These are phyloP conservation scores for Didymella keratinophila DNA, from an alignment of 2,329 filamentous ascomycete genomes.

Conservation along the genomic window DNA sequence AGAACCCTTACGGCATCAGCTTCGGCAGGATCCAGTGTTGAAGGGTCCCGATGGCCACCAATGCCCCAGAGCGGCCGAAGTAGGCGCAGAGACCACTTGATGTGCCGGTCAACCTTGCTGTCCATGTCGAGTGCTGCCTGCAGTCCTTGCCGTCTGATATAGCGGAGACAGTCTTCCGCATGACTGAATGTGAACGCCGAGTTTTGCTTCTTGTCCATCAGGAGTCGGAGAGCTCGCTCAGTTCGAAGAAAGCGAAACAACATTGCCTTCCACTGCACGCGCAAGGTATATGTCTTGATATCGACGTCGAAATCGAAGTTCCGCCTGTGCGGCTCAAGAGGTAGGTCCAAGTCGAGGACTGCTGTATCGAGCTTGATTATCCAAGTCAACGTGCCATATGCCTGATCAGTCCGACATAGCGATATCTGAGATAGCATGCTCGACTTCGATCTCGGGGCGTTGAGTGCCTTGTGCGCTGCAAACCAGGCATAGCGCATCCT, in stretches of 20 bases:
- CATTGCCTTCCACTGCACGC: slow-evolving; percentile 36
- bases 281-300: slow-evolving; percentile 12
- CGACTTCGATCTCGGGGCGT: not conserved
- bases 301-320: slow-evolving; percentile 23
- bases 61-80: slow-evolving; percentile 37
- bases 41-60: slow-evolving; percentile 15
- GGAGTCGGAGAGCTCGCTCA: slow-evolving; percentile 28
- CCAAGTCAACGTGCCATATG: slow-evolving; percentile 35
- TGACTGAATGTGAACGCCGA: slow-evolving; percentile 32
- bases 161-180: slow-evolving; percentile 41
- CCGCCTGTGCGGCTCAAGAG: slow-evolving; percentile 15
- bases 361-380: slow-evolving; percentile 37
- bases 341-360: slow-evolving; percentile 37
- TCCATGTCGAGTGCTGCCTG: slow-evolving; percentile 25
- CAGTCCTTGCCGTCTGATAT: slow-evolving; percentile 36
- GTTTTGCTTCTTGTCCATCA: slow-evolving; percentile 32
- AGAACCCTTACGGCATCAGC: slow-evolving; percentile 28
- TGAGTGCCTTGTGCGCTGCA: not conserved
- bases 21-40: slow-evolving; percentile 28
- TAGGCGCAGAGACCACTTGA: slow-evolving; percentile 34
- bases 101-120: slow-evolving; percentile 23
- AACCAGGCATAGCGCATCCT: slow-evolving; percentile 33
- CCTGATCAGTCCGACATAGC: slow-evolving; percentile 16
- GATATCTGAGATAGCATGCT: slow-evolving; percentile 19
- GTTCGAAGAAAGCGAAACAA: slow-evolving; percentile 36